Conservation (phyloP, 495 filamentous ascomycete genomes). For the Bombardia bombarda region DNA sequence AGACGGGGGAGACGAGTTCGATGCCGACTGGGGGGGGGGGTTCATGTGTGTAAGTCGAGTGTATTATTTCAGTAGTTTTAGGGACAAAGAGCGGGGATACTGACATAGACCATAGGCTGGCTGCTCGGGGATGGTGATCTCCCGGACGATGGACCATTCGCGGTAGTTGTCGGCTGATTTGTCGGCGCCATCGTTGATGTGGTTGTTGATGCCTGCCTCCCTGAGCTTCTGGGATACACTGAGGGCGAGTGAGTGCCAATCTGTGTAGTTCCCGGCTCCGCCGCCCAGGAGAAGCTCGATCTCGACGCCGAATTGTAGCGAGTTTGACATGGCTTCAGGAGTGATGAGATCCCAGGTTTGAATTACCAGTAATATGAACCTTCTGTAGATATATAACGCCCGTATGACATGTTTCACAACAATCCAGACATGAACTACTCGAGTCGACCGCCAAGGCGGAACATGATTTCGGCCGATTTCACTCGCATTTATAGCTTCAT, state of each 20-base stretch:
- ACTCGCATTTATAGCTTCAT: no score
- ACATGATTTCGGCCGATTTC: no score
- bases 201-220: slow-evolving; percentile 18
- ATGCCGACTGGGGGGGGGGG: slow-evolving; percentile 12
- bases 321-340: background rate
- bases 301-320: slow-evolving; percentile 23
- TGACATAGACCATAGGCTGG: slow-evolving; percentile 17
- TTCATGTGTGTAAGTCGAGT: background rate
- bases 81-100: background rate
- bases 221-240: slow-evolving; percentile 17
- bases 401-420: background rate
- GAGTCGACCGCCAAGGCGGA: no score
- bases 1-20: slow-evolving; percentile 24
- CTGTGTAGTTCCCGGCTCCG: slow-evolving; percentile 11
- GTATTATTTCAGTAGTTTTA: no score
- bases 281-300: slow-evolving; percentile 21
- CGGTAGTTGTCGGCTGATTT: slow-evolving; percentile 17
- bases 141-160: slow-evolving; percentile 22
- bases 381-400: background rate
- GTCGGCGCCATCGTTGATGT: slow-evolving; percentile 16
- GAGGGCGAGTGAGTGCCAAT: slow-evolving; percentile 18
- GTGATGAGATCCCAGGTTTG: background rate
- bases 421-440: no score
- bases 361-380: background rate
- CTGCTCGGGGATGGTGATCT: slow-evolving; percentile 19